Percentiles rank a stretch among this genome's conserved stretches.
Conservation (phyloP, 139 green algal species). For the Bryopsis sp. region DNA sequence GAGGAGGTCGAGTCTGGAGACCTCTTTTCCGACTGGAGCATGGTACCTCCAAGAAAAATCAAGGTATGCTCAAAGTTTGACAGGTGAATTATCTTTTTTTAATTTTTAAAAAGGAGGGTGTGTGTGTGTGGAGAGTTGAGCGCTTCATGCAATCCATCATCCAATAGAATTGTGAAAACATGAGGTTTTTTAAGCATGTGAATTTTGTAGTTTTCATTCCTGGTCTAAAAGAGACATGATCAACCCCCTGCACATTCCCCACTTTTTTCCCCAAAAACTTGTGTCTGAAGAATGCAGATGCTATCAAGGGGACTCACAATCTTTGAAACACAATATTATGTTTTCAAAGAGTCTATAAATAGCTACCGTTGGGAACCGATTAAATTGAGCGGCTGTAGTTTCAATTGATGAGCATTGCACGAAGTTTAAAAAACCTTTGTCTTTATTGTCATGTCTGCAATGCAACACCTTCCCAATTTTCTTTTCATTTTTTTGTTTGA, state of each 20-base stretch:
- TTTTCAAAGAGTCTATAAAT: background rate
- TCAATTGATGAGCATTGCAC: background rate
- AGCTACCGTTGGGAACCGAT: background rate
- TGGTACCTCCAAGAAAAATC: slow-evolving; percentile 71
- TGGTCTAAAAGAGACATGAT: background rate
- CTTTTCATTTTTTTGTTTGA: background rate
- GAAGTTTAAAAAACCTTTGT: too few species aligned
- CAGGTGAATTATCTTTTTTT: background rate
- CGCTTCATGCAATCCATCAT: too few species aligned
- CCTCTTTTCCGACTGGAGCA: slow-evolving; percentile 77
- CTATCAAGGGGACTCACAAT: background rate
- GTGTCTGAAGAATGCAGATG: background rate
- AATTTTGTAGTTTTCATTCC: background rate
- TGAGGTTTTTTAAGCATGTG: background rate
- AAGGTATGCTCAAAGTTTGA: slow-evolving; percentile 30
- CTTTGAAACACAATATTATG: background rate
- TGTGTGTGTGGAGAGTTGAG: too few species aligned
- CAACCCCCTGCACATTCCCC: background rate
- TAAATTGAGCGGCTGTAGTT: background rate
- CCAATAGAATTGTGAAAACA: too few species aligned
- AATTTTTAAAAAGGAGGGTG: background rate
- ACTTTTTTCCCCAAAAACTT: background rate
- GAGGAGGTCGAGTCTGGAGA: slow-evolving; percentile 51
- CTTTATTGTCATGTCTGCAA: too few species aligned
- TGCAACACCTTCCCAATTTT: too few species aligned